Conservation (phyloP, 164 flowering plant genomes). For the Buxus sempervirens region DNA sequence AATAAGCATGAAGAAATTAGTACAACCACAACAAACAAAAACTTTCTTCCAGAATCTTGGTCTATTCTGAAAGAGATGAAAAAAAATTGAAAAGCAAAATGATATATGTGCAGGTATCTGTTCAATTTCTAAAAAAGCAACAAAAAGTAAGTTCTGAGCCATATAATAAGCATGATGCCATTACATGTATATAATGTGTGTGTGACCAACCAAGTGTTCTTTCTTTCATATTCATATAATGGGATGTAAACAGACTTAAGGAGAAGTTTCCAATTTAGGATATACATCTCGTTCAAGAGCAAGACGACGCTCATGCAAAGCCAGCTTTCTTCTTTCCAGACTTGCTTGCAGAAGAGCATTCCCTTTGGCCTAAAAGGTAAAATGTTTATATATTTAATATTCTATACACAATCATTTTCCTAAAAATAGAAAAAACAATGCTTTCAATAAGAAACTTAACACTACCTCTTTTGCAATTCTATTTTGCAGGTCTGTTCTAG, state of each 20-base stretch:
- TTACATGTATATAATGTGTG: neutral
- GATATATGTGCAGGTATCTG: neutral
- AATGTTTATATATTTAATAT: neutral
- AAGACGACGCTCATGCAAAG: conserved; percentile 64
- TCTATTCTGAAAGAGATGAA: neutral
- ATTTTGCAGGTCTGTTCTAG: conserved; percentile 52
- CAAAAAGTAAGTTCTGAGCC: neutral
- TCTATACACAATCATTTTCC: too few relatives aligned
- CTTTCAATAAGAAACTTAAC: neutral
- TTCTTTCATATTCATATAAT: conserved; percentile 4
- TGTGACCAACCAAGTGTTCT: neutral
- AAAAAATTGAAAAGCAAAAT: neutral
- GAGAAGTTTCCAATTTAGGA: neutral
- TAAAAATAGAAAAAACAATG: too few relatives aligned
- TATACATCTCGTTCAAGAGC: conserved; percentile 86
- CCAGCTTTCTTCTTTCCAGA: conserved; percentile 57
- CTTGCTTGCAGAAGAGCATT: conserved; percentile 53
- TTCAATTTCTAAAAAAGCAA: neutral
- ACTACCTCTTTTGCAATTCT: conserved; percentile 70
- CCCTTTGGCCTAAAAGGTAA: conserved; percentile 46
- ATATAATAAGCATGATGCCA: neutral
- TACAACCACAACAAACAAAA: too few relatives aligned
- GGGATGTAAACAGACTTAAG: neutral
- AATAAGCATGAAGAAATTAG: neutral
- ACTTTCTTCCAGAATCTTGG: neutral